These are phyloP conservation scores for Malus asiatica DNA, from an alignment of 306 rosid genomes.

Conservation along the genomic window DNA sequence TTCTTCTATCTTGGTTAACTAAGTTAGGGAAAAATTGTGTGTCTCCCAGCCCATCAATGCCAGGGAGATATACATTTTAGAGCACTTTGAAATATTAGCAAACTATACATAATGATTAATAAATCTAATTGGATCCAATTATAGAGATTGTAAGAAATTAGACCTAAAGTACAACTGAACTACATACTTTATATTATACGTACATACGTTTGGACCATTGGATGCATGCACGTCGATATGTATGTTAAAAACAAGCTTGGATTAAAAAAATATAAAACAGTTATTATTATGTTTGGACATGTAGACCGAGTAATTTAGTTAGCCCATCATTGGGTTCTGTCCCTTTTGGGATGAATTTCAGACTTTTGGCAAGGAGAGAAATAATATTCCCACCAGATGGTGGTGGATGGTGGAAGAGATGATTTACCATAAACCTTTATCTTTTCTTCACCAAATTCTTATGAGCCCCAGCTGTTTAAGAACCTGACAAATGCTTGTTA, in stretches of 20 bases:
- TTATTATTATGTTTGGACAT: conserved; percentile 37
- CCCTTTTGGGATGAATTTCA: conserved; percentile 26
- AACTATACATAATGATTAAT: too few relatives aligned
- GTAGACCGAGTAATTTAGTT: conserved; percentile 46
- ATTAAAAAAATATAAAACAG: background rate
- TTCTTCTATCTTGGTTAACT: background rate
- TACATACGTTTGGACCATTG: background rate
- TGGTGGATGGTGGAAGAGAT: conserved; percentile 27
- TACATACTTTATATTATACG: background rate
- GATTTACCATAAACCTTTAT: background rate
- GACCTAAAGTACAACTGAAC: background rate
- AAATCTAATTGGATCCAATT: background rate
- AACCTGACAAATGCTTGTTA: background rate
- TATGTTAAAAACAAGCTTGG: conserved; percentile 1
- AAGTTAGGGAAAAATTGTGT: background rate
- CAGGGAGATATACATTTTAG: too few relatives aligned
- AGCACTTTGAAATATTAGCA: background rate
- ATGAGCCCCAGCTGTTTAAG: conserved; percentile 6
- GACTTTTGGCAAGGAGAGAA: conserved; percentile 4
- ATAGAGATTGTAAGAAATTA: background rate
- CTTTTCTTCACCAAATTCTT: background rate
- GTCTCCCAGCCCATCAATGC: too few relatives aligned
- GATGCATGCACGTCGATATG: background rate
- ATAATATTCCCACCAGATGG: conserved; percentile 15
- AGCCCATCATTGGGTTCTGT: conserved; percentile 49